These are phyloP conservation scores for Plicaturopsis crispa DNA, from an alignment of 768 basidiomycete species.

Conservation along the genomic window DNA sequence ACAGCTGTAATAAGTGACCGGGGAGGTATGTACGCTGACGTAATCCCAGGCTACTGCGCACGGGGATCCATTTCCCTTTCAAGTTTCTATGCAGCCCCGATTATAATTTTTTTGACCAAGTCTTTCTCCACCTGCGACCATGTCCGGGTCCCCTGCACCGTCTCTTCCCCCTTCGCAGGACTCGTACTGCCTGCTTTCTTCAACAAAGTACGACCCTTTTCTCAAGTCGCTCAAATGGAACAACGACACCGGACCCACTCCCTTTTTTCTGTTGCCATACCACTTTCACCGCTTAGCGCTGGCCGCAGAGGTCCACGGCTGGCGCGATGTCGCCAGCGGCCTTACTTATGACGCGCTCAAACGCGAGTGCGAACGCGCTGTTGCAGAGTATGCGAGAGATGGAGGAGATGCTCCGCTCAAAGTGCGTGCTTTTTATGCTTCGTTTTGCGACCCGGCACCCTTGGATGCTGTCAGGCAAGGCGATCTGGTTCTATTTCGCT, in stretches of 20 bases:
- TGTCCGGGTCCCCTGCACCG: not conserved
- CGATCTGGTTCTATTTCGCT: constrained; percentile 4
- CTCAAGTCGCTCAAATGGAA: constrained; percentile 50
- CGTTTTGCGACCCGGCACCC: too few species aligned
- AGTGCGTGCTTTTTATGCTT: constrained; percentile 14
- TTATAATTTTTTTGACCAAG: too few species aligned
- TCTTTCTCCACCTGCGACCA: too few species aligned
- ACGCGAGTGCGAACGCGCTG: constrained; percentile 35
- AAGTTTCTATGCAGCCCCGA: too few species aligned
- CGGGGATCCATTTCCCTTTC: too few species aligned
- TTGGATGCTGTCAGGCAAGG: too few species aligned
- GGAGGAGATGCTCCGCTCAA: constrained; percentile 20
- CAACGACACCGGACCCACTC: constrained; percentile 40
- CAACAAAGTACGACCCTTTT: constrained; percentile 51
- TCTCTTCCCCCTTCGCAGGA: not conserved
- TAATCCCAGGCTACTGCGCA: too few species aligned
- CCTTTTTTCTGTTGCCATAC: constrained; percentile 52
- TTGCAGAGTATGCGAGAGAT: constrained; percentile 20
- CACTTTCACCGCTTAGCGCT: constrained; percentile 53
- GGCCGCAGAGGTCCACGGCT: constrained; percentile 43
- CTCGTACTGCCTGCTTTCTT: constrained; percentile 31
- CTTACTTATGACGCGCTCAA: constrained; percentile 34
- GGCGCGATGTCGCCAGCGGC: constrained; percentile 29
- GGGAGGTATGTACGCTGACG: too few species aligned
- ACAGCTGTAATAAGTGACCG: too few species aligned